Base-by-base conservation (phyloP, 495 filamentous ascomycete species). In the Clavariopsis aquatica region DNA sequence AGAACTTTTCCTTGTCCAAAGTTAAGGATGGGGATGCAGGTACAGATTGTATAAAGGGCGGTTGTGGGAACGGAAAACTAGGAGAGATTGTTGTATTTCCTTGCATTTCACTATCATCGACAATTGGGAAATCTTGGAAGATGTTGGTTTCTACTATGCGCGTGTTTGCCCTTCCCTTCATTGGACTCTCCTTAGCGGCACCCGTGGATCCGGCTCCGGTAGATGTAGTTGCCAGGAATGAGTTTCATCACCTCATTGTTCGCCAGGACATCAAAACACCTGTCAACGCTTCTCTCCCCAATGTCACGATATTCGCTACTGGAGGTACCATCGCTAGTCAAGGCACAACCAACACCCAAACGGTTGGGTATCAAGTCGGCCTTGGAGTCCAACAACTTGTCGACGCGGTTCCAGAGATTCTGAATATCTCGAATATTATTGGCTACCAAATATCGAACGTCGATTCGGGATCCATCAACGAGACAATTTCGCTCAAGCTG, bases 261-360 rank as follows among this genome's bases (percentile, higher is more conserved):
- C 57, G 64, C 28, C 64, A 67, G 34, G 64, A 67, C 51, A 67
- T 61, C 75, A 23, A 75, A 58, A 78, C 75, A 10, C 73, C 78
- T 17, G 76, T 76, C 71, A 80, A 81, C 46, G 60, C 75, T 28
- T 73, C 72, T 47, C 75, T 83, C 0, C 80, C 79, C 7, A 83
- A 81, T 63, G 75, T 83, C 23, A 81, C 79, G 28, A 78, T 83
- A 57, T 78, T 80, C 58, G 78, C 80, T 4, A 82, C 80, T 0
- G 80, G 77, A 70, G 80, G 79, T 36, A 82, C 80, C 13, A 83
- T 83, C 62, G 79, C 80, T 28, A 79, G 78, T 6, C 73, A 72
- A 51, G 75, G 73, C 15, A 59, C 67, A 52, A 73, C 75, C 53
- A 77, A 75, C 52, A 80, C 77, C 27, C 76, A 80, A 49, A 83